Conservation (phyloP, 139 green algal species). For the Chlamydomonas schloesseri region DNA sequence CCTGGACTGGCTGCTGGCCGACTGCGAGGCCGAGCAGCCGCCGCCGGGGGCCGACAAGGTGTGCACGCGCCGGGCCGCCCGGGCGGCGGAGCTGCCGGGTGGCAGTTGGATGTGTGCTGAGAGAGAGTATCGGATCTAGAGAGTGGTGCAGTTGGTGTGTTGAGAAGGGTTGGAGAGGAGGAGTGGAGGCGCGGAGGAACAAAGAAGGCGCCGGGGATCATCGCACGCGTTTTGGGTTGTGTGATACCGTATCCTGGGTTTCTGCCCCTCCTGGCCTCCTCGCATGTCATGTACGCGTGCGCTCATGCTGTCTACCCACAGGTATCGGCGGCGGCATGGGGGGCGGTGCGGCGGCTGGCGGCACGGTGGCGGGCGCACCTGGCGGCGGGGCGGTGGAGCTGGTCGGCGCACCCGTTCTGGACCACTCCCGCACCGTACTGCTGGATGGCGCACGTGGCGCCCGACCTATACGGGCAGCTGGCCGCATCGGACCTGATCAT, state of each 20-base stretch:
- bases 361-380: slow-evolving; percentile 37
- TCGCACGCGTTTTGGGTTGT: too few species aligned
- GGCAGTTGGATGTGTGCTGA: too few species aligned
- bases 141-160: too few species aligned
- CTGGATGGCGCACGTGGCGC: slow-evolving; percentile 57
- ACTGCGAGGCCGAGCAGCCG: slow-evolving; percentile 16
- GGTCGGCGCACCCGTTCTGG: slow-evolving; percentile 62
- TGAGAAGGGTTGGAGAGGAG: too few species aligned
- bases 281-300: too few species aligned
- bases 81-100: too few species aligned
- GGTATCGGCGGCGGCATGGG: slow-evolving; percentile 7
- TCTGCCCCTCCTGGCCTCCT: too few species aligned
- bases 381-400: slow-evolving; percentile 50
- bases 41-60: background rate
- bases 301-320: too few species aligned
- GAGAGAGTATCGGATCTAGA: too few species aligned
- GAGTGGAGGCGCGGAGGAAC: too few species aligned
- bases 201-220: too few species aligned
- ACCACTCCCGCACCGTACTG: slow-evolving; percentile 59
- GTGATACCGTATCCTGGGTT: too few species aligned
- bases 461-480: slow-evolving; percentile 60
- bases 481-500: slow-evolving; percentile 48
- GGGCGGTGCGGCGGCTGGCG: slow-evolving; percentile 23
- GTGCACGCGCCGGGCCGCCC: background rate
- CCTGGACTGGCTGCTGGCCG: slow-evolving; percentile 39